phyloP scores from a whole-genome alignment of 2,329 filamentous ascomycete species.

The Hypoxylon rubiginosum region DNA sequence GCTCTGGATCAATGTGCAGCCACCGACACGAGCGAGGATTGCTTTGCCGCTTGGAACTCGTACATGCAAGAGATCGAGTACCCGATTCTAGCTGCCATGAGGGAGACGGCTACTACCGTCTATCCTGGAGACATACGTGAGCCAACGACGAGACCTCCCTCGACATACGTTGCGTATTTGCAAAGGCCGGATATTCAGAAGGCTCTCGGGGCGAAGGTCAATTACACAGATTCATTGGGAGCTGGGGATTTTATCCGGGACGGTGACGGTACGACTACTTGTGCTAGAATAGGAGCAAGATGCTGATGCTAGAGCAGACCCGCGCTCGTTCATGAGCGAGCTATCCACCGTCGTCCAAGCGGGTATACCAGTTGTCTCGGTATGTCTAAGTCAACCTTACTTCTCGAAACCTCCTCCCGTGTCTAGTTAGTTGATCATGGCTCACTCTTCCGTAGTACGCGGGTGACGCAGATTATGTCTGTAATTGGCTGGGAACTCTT shows the following conservation, averaged over 20 bases:
- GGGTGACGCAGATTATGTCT: constrained; percentile 70
- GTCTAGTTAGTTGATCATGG: not conserved
- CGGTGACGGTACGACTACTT: constrained; percentile 27
- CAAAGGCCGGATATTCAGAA: constrained; percentile 42
- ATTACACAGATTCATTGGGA: constrained; percentile 30
- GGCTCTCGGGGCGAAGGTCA: constrained; percentile 43
- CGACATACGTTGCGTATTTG: constrained; percentile 44
- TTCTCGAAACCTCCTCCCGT: no score
- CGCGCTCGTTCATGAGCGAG: constrained; percentile 53
- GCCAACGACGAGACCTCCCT: constrained; percentile 44
- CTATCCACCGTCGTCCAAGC: constrained; percentile 61
- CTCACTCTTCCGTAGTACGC: constrained; percentile 47
- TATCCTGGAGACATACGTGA: constrained; percentile 43
- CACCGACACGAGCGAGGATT: constrained; percentile 50
- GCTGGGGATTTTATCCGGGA: constrained; percentile 5
- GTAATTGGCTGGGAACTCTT: constrained; percentile 68
- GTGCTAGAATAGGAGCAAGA: constrained; percentile 18
- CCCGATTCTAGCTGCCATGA: constrained; percentile 49
- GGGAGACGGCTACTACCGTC: constrained; percentile 49
- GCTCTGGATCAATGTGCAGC: constrained; percentile 55
- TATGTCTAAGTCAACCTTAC: not conserved
- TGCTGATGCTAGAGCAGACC: constrained; percentile 16
- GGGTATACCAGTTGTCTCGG: constrained; percentile 60
- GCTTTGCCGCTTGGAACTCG: constrained; percentile 50
- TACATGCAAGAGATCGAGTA: constrained; percentile 56